Evolutionary conservation across 2,329 filamentous ascomycete species (phyloP).

Genomic region (Zymoseptoria tritici): DNA sequence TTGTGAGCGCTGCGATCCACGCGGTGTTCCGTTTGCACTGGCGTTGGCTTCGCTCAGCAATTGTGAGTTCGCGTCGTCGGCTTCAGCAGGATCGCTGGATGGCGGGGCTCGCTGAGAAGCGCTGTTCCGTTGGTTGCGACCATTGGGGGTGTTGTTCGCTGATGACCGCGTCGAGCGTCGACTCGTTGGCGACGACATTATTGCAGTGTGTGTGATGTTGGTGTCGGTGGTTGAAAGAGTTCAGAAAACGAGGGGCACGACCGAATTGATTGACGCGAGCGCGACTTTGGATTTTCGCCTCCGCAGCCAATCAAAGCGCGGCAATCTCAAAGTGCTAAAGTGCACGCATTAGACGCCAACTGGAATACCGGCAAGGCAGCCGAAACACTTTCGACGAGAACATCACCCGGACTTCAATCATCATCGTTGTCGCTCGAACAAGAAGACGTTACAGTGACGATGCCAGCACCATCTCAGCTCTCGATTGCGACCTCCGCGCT

Average conservation of each 20-base stretch:
- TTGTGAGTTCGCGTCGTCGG: constrained; percentile 30
- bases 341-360: background rate
- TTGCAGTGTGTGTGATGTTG: constrained; percentile 4
- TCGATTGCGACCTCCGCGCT: constrained; percentile 73
- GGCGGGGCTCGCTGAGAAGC: constrained; percentile 46
- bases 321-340: background rate
- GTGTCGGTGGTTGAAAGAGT: background rate
- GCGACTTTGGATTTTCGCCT: constrained; percentile 1
- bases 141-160: constrained; percentile 37
- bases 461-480: constrained; percentile 71
- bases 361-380: background rate
- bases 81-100: constrained; percentile 33
- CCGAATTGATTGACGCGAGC: no score
- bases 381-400: constrained; percentile 1
- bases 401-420: no score
- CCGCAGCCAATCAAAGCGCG: background rate
- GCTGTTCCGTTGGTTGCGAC: constrained; percentile 42
- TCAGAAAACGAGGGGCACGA: constrained; percentile 1
- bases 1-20: constrained; percentile 16
- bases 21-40: constrained; percentile 25
- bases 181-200: constrained; percentile 57
- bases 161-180: constrained; percentile 50
- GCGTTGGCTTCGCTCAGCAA: constrained; percentile 35
- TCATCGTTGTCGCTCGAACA: background rate
- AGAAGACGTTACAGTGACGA: constrained; percentile 32